Evolutionary conservation across 495 filamentous ascomycete species (phyloP).

Genomic region (Penicillium alfredii): DNA sequence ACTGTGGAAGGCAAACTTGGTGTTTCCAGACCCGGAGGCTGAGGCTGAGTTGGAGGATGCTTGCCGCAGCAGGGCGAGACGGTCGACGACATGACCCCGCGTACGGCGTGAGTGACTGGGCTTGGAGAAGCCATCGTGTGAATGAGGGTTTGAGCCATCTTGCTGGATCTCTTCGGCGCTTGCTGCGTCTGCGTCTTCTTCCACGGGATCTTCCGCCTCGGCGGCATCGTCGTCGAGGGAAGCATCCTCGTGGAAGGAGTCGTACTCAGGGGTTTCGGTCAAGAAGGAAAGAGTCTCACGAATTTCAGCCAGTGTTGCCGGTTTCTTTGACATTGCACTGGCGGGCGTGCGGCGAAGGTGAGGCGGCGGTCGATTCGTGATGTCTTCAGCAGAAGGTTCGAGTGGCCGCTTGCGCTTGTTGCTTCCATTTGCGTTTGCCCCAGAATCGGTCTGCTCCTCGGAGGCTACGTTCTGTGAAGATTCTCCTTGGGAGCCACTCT

Average conservation of each 20-base stretch:
- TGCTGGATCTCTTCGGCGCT: conserved; percentile 20
- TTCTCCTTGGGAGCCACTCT: conserved; percentile 34
- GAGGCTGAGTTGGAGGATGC: conserved; percentile 49
- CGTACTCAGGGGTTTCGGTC: conserved; percentile 65
- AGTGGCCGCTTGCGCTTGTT: conserved; percentile 54
- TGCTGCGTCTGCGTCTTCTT: conserved; percentile 37
- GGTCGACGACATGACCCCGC: conserved; percentile 62
- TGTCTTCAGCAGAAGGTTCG: conserved; percentile 37
- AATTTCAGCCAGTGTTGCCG: conserved; percentile 67
- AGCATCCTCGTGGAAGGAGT: conserved; percentile 42
- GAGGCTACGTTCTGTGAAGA: conserved; percentile 38
- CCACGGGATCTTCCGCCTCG: conserved; percentile 30
- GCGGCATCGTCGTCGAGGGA: conserved; percentile 36
- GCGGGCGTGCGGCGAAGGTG: conserved; percentile 60
- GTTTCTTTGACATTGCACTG: conserved; percentile 51
- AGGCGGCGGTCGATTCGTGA: conserved; percentile 52
- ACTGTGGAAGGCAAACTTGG: conserved; percentile 58
- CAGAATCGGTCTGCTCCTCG: conserved; percentile 24
- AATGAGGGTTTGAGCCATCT: no score
- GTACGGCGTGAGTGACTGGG: conserved; percentile 47
- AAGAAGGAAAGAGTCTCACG: conserved; percentile 74
- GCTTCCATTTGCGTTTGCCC: conserved; percentile 19
- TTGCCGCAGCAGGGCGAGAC: conserved; percentile 68
- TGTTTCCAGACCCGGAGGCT: conserved; percentile 32
- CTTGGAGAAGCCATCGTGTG: conserved; percentile 31